Evolutionary conservation across 164 flowering plant genomes (phyloP), one percentile per base, ranked within the genome.

Genomic region (Magnolia officinalis): DNA sequence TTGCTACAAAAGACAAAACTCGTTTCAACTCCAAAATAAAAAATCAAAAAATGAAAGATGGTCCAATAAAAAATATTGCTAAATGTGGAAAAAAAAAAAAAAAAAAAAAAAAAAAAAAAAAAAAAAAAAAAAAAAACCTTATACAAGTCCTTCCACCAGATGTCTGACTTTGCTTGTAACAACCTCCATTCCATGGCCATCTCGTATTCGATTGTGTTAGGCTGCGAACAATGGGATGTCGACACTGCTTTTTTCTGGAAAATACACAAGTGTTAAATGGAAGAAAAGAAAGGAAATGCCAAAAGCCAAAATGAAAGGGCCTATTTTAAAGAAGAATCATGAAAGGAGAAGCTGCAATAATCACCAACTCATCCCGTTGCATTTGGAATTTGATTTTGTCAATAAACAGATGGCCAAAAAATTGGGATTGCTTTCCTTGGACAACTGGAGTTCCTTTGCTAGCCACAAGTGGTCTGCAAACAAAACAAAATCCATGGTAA

Each of bases 221-320:
- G 71, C 80, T 90, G 94, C 18, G 90, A 68, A 78, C 70, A 81
- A 66, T 90, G 92, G 14, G 91, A 80, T 55, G 94, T 89, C n/a
- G 90, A 87, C 6, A 85, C 90, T 72, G 90, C 90, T 6, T 78
- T 77, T 77, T 67, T 87, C 92, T 90, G 19, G 13, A 59, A 72
- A 75, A 52, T 7, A 18, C 29, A 16, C 58, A n/a, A 50, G 45
- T 19, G 45, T 70, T 18, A 70, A 49, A 50, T 26, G 6, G 71
- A 29, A 31, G 90, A 81, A 75, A 86, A 75, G 95, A 95, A 94
- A 19, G 86, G 90, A 86, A 90, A 79, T n/a, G 95, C 94, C 92
- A 92, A 85, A 23, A 66, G 50, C 11, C 29, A 71, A 5, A 70
- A 61, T 1, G 29, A 31, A 10, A 0, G 24, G 19, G n/a, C 45